Percentiles rank a stretch among this genome's conserved stretches.
Evolutionary conservation across 2,329 filamentous ascomycete genomes (phyloP).

Genomic region (Fonsecaea pedrosoi): DNA sequence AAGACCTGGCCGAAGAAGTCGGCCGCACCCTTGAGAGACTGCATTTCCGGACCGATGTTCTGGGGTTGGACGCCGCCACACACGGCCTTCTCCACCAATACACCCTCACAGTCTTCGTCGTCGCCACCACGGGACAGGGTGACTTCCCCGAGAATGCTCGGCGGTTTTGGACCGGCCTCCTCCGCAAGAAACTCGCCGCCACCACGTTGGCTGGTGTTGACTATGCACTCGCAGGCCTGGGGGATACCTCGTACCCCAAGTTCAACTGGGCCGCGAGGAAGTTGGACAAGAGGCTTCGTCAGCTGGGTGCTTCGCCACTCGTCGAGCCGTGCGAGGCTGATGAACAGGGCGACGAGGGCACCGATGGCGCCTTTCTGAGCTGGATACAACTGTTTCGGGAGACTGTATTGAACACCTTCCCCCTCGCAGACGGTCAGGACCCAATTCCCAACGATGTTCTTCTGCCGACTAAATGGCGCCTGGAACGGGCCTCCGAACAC

Average conservation of each 20-base stretch:
- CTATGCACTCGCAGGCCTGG: conserved; percentile 88
- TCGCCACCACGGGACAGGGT: conserved; percentile 94
- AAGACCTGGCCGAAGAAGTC: conserved; percentile 88
- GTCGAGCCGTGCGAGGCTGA: conserved; percentile 85
- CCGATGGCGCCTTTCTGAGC: conserved; percentile 79
- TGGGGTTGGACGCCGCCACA: conserved; percentile 70
- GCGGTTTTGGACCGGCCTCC: conserved; percentile 81
- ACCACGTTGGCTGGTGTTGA: conserved; percentile 71
- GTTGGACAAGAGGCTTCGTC: conserved; percentile 79
- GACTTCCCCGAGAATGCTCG: conserved; percentile 86
- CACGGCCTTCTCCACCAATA: conserved; percentile 44
- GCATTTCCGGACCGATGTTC: conserved; percentile 76
- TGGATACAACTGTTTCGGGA: conserved; percentile 75
- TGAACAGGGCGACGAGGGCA: conserved; percentile 88
- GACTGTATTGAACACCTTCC: conserved; percentile 69
- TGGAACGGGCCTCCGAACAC: conserved; percentile 12
- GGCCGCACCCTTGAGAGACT: conserved; percentile 76
- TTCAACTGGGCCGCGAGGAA: conserved; percentile 95
- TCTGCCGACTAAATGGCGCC: conserved; percentile 32
- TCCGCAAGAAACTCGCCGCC: conserved; percentile 76
- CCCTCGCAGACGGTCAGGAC: conserved; percentile 70
- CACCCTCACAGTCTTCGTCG: conserved; percentile 68
- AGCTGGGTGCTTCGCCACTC: conserved; percentile 80
- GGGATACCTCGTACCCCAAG: conserved; percentile 94
- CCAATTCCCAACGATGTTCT: conserved; percentile 33